Evolutionary conservation across 768 basidiomycete species (phyloP), one percentile per base, ranked within the genome.

Genomic region (Cystobasidium ongulense): DNA sequence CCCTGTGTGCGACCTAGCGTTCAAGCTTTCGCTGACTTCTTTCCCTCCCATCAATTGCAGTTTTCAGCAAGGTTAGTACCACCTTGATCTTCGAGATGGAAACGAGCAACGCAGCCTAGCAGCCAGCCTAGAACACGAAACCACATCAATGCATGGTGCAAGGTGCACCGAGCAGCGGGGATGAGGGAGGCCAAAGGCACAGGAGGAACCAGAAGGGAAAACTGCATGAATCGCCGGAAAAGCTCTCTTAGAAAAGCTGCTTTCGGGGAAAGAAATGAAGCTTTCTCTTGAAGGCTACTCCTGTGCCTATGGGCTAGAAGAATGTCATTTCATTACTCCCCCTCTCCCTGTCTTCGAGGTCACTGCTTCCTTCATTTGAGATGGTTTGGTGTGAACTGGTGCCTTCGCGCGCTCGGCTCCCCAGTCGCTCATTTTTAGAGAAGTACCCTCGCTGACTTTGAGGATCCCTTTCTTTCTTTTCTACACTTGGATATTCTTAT

Each of bases 291-390:
- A 18, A 41, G 39, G 39, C 15, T 50, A 17, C 46, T 21, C 57
- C 21, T 59, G 57, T 59, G 57, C 23, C 25, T 59, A 17, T 10
- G 25, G 27, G 4, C 5, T 8, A 46, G 13, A n/a, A 13, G 43
- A 27, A 59, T 59, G 57, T 35, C 17, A 59, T 35, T 15, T n/a
- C 11, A 59, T 31, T 27, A 59, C 57, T 35, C 29, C 57, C n/a
- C 57, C 57, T 59, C 57, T 59, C 57, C 57, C 57, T 59, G 57
- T 59, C 57, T 59, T 59, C 57, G 57, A 59, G 57, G 57, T 59
- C 57, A 59, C 57, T 59, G 57, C 57, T 59, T 59, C 46, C 46
- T 50, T 50, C 46, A 50, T 50, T 50, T 50, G 46, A 50, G 46
- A 50, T 50, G 46, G 46, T 17, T 50, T 50, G 46, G 46, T 50